A percentile compares a stretch with the other conserved stretches of the same genome.
Evolutionary conservation across 129 eudicot species (phyloP).

Genomic region (Flaveria linearis): DNA sequence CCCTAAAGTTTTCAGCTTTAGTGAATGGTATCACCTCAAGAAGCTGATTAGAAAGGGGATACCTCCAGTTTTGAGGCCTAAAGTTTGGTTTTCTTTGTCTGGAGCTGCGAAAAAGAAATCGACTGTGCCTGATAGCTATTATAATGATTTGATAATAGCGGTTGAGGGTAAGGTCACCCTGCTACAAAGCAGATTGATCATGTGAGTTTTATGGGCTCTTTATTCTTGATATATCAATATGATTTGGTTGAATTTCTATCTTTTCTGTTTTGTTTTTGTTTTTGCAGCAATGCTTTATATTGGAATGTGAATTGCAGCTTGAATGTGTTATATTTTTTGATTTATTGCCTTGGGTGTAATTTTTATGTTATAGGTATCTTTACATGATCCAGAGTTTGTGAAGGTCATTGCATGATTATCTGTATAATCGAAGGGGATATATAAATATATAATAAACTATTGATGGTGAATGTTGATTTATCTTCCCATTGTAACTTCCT

Average conservation of each 20-base stretch:
- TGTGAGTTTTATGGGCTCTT: slow-evolving; percentile 46
- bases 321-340: no score
- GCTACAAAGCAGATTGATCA: slow-evolving; percentile 97
- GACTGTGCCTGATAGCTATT: slow-evolving; percentile 88
- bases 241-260: not conserved
- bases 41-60: slow-evolving; percentile 86
- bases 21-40: slow-evolving; percentile 88
- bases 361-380: not conserved
- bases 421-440: not conserved
- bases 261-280: not conserved
- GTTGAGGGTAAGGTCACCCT: slow-evolving; percentile 81
- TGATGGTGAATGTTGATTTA: not conserved
- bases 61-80: slow-evolving; percentile 84
- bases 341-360: not conserved
- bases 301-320: slow-evolving; percentile 13
- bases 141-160: slow-evolving; percentile 67
- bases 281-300: not conserved
- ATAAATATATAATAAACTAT: not conserved
- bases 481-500: not conserved
- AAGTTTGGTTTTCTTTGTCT: slow-evolving; percentile 84
- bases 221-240: slow-evolving; percentile 16
- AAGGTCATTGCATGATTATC: not conserved
- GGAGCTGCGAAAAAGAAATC: slow-evolving; percentile 99
- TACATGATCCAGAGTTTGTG: slow-evolving; percentile 15
- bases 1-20: slow-evolving; percentile 65